Base-by-base conservation (phyloP, 139 green algal genomes). In the Chlamydomonas applanata region DNA sequence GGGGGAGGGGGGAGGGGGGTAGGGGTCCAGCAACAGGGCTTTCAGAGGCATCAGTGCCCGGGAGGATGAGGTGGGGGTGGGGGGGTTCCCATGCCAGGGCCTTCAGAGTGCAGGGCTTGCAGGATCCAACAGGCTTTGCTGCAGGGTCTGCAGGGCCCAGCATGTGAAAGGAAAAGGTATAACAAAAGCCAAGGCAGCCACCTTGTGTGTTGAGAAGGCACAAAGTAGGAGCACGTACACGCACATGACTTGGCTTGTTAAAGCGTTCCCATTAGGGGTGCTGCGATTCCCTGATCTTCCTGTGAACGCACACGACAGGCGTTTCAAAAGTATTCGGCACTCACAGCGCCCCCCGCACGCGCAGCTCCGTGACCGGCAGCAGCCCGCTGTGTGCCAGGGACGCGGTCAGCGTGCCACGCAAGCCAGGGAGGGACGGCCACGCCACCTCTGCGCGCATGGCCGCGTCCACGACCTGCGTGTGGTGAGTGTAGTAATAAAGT, bases 311-410 rank as follows among this genome's bases (percentile, higher is more conserved):
- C n/a, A n/a, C n/a, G n/a, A 22, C 16, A 9, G 27, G 54, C 13
- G 54, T 29, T 24, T 14, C 14, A 17, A 24, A 56, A 24, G 46
- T 17, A 56, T 17, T 24, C 46, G 11, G 27, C 3, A 35, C 75
- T 59, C 30, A 81, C 81, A 49, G 70, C 13, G 74, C 71, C 25
- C 81, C 81, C 35, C 25, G 30, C 29, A 81, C 70, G 22, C 49
- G 40, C 52, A 86, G 69, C 45, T 63, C 71, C 24, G 56, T 82
- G 16, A 62, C 11, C 1, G 81, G 81, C 32, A 82, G 60, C 52
- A 75, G 60, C 27, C 70, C 74, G 2, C 69, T 46, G 36, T 77
- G 65, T 64, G 60, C 45, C 19, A 86, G 65, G 17, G 79, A 81
- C 1, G 81, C 81, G 7, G 67, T 17, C 35, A 86, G 66, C 1